Evolutionary conservation across 1,139 yeast species (phyloP).

Genomic region (Diutina mesorugosa): DNA sequence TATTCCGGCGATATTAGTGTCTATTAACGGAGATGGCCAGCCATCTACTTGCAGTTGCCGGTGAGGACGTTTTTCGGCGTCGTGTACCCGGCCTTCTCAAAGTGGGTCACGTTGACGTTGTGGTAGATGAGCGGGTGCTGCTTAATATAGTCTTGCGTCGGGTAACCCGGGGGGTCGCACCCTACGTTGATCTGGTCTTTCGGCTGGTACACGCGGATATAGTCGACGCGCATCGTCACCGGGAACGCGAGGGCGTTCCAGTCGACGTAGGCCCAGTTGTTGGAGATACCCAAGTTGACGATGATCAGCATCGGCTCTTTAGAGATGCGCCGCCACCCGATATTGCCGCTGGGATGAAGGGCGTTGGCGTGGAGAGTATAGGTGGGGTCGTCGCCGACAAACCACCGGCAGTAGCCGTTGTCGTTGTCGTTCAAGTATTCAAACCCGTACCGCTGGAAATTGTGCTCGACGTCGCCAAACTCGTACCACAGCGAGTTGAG

Average conservation of each 20-base stretch:
- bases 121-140: slow-evolving; percentile 11
- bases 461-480: slow-evolving; percentile 28
- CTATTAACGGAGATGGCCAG: neutral
- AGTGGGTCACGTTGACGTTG: slow-evolving; percentile 13
- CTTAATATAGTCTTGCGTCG: slow-evolving; percentile 15
- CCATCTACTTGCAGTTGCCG: neutral
- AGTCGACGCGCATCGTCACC: slow-evolving; percentile 13
- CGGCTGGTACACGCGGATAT: slow-evolving; percentile 18
- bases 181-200: slow-evolving; percentile 10
- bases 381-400: slow-evolving; percentile 14
- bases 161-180: slow-evolving; percentile 16
- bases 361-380: slow-evolving; percentile 13
- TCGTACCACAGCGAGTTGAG: slow-evolving; percentile 54
- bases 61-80: slow-evolving; percentile 10
- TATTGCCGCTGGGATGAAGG: slow-evolving; percentile 41
- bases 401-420: slow-evolving; percentile 16
- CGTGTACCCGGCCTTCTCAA: slow-evolving; percentile 14
- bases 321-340: slow-evolving; percentile 61
- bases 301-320: slow-evolving; percentile 82
- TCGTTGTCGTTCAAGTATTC: slow-evolving; percentile 14
- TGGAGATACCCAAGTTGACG: slow-evolving; percentile 18
- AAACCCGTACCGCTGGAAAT: slow-evolving; percentile 62
- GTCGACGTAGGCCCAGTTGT: slow-evolving; percentile 19
- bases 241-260: slow-evolving; percentile 17
- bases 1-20: neutral